Base-by-base conservation (phyloP, 129 eudicot genomes). In the Solidago caesia region DNA sequence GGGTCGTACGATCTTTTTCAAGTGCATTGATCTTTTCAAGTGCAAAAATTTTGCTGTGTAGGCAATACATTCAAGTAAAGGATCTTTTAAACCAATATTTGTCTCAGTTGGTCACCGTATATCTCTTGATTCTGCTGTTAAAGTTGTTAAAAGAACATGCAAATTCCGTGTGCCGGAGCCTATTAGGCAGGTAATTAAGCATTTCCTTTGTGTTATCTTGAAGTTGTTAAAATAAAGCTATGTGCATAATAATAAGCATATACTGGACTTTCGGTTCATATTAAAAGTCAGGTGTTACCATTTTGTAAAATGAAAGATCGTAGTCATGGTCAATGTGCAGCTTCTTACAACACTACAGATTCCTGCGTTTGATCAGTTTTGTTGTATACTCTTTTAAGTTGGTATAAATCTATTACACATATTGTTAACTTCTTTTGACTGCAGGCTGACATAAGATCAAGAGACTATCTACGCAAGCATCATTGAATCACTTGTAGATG, bases 81-180 rank as follows among this genome's bases (percentile, higher is more conserved):
- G 82, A 43, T 86, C 96, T 8, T 77, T 66, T 15, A 94, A 87
- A 75, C 99, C 97, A 39, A 91, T 94, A 79, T 94, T 79, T 73
- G 78, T 94, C 68, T 94, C 99, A 65, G 77, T 94, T 79, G 97
- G 99, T 42, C 97, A 94, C 64, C 89, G 99, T 64, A 68, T 94
- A 58, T 91, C 97, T 78, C 97, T 94, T 78, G 71, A 79, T 77
- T 81, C 85, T 72, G 99, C 99, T 72, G 74, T 87, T 49, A 49
- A 86, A 60, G 63, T 94, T 16, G 89, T 91, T 16, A 91, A 84
- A 79, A 55, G 85, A 71, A 85, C 88, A 71, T 85, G 96, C 87
- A 87, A 72, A 78, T 91, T 84, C 69, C 96, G 99, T 70, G 87
- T 94, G 53, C 97, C 99, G 2, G 99, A 94, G 88, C 97, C 99